Evolutionary conservation across 257 asterid species (phyloP), one percentile per base, ranked within the genome.

Genomic region (Solanum lignicaule): DNA sequence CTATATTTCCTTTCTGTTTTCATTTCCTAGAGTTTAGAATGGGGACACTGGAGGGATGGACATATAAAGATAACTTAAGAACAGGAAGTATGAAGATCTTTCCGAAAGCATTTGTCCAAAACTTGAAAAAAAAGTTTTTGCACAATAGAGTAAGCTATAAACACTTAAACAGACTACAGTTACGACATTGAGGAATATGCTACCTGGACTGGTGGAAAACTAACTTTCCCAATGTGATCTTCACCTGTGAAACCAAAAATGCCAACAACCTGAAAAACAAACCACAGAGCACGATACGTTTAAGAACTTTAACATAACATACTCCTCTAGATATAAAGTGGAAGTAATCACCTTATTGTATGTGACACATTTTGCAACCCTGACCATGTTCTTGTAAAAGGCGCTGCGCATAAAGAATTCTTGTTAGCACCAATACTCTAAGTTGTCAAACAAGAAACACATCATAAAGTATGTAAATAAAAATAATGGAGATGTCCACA

Each of bases 131-230:
- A 10, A n/a, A 11, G 21, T 0, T 39, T 13, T 21, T 16, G 23
- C 36, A 27, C 32, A 55, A 13, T 23, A 43, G 20, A 66, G 20
- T 21, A 12, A 60, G 38, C 21, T 38, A 78, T 5, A 62, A 21
- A 41, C 15, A 41, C 48, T 11, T 41, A 11, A 41, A 60, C 31
- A 14, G 7, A 38, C 82, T 25, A 38, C 2, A n/a, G 15, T 16
- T 18, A 16, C 14, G 4, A 31, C 25, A 29, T 31, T 48, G 20
- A 81, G 85, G 85, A 29, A 39, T 9, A 81, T 25, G 36, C 83
- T 89, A 97, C 99, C 99, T 97, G 99, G 86, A 97, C 91, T 35
- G 99, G 96, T 31, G 99, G 99, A 87, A 97, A 97, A 93, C 95
- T 87, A 90, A 93, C 93, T 92, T 95, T 97, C 43, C 98, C 99